Base-by-base conservation (phyloP, 768 basidiomycete genomes). In the Kondoa subrosea region DNA sequence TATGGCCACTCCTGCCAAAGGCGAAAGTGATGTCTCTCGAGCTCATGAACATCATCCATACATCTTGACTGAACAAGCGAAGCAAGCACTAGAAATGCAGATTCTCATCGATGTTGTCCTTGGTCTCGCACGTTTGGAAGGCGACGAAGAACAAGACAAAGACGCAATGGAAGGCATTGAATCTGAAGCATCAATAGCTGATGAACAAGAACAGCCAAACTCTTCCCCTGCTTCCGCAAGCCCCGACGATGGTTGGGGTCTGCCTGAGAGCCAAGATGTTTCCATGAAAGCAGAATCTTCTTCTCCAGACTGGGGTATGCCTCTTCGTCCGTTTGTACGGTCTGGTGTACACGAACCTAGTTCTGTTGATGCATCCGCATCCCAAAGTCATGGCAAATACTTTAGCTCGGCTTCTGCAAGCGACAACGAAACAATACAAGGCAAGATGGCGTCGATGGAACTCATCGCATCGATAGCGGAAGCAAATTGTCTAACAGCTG, bases 401-500 rank as follows among this genome's bases (percentile, higher is more conserved):
- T 65, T 25, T 65, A 69, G 27, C 63, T 17, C 67, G 57, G 74
- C 76, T 31, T 64, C 79, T 15, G 80, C 80, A 32, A 80, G 77
- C 17, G 78, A 78, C 32, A 84, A 89, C 71, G 89, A 92, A 75
- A 88, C 87, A 16, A 84, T 87, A 2, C 81, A 90, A 25, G 92
- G 92, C 3, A 82, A 90, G 67, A 80, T 93, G 62, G 88, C 89
- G 2, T 89, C 89, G 73, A 91, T 95, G 90, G 89, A 88, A 27
- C 64, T 73, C 33, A 71, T 73, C 40, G 69, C 65, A 21, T 71
- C 73, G 16, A 73, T 73, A 60, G 67, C 71, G 0, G 34, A 33
- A 1, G 70, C 71, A 2, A 56, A 71, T 16, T 72, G 71, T 57
- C 65, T 73, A 59, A 67, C 67, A 2, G n/a, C 60, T 2, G 40